phyloP scores from a whole-genome alignment of 2,329 filamentous ascomycete species.

The Colletotrichum sp. region DNA sequence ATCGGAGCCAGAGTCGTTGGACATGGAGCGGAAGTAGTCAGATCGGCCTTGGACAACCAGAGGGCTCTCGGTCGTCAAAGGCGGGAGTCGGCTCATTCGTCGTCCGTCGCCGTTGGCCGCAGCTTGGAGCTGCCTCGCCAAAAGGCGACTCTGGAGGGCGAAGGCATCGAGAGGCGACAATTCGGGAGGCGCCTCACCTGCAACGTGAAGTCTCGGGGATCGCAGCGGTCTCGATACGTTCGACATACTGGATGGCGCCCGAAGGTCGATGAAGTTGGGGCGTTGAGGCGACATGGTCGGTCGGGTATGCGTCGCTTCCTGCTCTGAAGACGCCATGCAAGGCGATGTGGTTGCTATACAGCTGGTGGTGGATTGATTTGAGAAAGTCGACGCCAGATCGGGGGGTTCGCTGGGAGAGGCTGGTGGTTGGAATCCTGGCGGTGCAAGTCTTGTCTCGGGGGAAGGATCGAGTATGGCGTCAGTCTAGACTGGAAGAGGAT shows the following conservation, averaged over 20 bases:
- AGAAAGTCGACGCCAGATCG: neutral
- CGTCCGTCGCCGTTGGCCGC: constrained; percentile 73
- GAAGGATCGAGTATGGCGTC: constrained; percentile 25
- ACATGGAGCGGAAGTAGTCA: constrained; percentile 81
- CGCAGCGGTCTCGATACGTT: constrained; percentile 59
- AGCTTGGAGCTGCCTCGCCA: constrained; percentile 87
- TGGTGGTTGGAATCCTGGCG: constrained; percentile 18
- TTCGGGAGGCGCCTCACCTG: constrained; percentile 84
- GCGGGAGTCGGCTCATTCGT: constrained; percentile 84
- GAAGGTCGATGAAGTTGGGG: constrained; percentile 64
- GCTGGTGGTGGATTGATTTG: neutral
- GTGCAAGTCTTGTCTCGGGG: constrained; percentile 23
- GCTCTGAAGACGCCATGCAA: constrained; percentile 7
- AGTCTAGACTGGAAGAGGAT: constrained; percentile 16
- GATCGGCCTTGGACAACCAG: constrained; percentile 76
- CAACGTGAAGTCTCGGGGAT: constrained; percentile 78
- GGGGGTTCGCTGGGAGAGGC: constrained; percentile 6
- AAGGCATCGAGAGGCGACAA: constrained; percentile 96
- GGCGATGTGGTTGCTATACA: neutral
- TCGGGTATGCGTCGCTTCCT: neutral
- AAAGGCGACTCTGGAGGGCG: constrained; percentile 85
- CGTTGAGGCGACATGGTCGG: constrained; percentile 55
- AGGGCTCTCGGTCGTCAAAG: constrained; percentile 82
- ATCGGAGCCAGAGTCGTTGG: constrained; percentile 64
- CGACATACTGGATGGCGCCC: constrained; percentile 54